Evolutionary conservation across 2,329 filamentous ascomycete genomes (phyloP).

Genomic region (Pestalotiopsis sp.): DNA sequence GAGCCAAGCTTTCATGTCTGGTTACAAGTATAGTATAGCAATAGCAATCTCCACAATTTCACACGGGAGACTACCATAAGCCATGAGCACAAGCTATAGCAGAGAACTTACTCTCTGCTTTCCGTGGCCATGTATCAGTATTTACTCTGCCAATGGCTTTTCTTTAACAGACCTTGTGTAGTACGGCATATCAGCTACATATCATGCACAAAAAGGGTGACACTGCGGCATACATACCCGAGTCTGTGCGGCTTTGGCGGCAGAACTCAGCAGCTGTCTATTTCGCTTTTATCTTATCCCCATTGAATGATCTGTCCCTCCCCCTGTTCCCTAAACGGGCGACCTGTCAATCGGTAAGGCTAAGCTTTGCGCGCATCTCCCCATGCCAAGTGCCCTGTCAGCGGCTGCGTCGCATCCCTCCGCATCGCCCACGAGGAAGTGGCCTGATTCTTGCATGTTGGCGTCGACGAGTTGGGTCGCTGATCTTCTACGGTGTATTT

Average conservation of each 20-base stretch:
- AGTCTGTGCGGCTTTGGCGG: neutral
- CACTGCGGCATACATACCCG: neutral
- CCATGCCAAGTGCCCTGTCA: neutral
- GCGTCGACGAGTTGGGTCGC: neutral
- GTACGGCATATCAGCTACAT: neutral
- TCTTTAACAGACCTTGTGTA: neutral
- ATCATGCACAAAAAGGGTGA: neutral
- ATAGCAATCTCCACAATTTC: neutral
- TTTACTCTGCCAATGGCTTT: neutral
- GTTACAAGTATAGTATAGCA: neutral
- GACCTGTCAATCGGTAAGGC: neutral
- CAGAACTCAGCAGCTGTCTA: neutral
- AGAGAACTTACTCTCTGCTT: neutral
- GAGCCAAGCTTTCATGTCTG: neutral
- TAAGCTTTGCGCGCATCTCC: neutral
- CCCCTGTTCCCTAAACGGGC: neutral
- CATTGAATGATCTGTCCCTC: neutral
- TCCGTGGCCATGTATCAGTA: neutral
- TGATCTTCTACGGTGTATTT: neutral
- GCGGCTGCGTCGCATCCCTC: constrained; percentile 1
- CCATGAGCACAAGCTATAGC: neutral
- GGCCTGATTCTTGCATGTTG: constrained; percentile 15
- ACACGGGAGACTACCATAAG: neutral
- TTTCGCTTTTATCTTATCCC: neutral
- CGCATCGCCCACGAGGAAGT: constrained; percentile 15